Percentiles rank a stretch among this genome's conserved stretches.
Evolutionary conservation across 257 asterid genomes (phyloP).

Genomic region (Jaltomata sinuosa): DNA sequence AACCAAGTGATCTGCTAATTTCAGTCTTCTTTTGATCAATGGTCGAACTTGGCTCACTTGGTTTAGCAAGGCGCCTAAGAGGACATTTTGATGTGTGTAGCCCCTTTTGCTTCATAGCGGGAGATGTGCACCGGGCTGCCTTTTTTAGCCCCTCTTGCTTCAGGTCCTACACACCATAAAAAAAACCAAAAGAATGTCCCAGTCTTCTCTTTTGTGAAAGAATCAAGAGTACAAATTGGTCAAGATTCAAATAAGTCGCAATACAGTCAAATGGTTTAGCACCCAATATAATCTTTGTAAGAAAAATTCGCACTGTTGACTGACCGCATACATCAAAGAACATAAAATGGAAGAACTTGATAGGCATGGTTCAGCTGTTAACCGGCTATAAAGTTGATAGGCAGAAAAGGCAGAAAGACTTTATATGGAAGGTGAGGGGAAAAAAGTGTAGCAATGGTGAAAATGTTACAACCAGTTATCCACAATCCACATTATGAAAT

Average conservation of each 20-base stretch:
- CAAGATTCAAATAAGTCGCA: not conserved
- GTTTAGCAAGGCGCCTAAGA: no score
- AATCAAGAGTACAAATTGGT: not conserved
- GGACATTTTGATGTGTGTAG: no score
- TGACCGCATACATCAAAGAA: not conserved
- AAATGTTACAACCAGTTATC: not conserved
- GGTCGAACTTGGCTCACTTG: no score
- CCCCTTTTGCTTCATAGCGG: no score
- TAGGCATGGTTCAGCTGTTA: not conserved
- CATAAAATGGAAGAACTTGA: not conserved
- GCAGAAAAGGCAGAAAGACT: not conserved
- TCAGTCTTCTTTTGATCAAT: no score
- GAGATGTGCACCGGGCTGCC: no score
- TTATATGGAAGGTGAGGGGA: not conserved
- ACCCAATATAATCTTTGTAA: not conserved
- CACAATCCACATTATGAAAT: not conserved
- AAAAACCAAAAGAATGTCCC: no score
- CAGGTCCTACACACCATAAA: no score
- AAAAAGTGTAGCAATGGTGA: not conserved
- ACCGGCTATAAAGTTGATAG: not conserved
- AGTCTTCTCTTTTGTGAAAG: no score
- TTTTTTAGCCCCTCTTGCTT: no score
- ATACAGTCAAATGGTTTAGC: not conserved
- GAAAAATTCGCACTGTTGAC: not conserved
- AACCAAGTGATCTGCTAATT: no score